Evolutionary conservation across 2,329 filamentous ascomycete genomes (phyloP), one percentile per base, ranked within the genome.

Genomic region (Aspergillus sp.): DNA sequence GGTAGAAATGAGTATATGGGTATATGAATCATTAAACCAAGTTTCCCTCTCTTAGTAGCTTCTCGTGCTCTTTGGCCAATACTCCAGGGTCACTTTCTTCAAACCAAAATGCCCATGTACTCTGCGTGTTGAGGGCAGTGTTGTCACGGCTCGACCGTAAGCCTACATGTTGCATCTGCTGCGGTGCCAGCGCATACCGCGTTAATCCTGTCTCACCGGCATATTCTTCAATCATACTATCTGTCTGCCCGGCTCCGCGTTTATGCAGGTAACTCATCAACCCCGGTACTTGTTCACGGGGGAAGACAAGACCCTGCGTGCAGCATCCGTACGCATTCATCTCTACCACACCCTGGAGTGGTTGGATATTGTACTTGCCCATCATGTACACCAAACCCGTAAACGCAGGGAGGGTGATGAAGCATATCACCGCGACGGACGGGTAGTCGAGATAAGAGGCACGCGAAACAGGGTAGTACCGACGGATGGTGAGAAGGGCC

Each of bases 301-400:
- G 59, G 35, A 63, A 65, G 8, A 66, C 47, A 10, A 65, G 42
- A 1, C 52, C 62, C 49, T 67, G 64, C 2, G 62, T 58, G 37
- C 62, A 67, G 44, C 61, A 67, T 12, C 64, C 64, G 12, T 44
- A 48, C 6, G 45, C 41, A 38, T 62, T 54, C 47, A 59, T 60
- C 37, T 56, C 47, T 5, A 56, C 52, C 7, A 57, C 52, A 5
- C 57, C 57, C 6, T 42, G 47, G 1, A 59, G 40, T 2, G 57
- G 56, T 31, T 42, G 40, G 2, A 60, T n/a, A 8, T 45, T 54
- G 38, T 54, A 58, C 45, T 58, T 60, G 5, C 57, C 55, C n/a
- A 52, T 43, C 57, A 58, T 58, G 43, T 52, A 57, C 5, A 51
- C 12, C 6, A 60, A 48, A 0, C 42, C 53, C 7, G 44, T 55